A percentile compares a stretch with the other conserved stretches of the same genome.
phyloP scores from a whole-genome alignment of 805 yeast genomes.

The Kuraishia hungarica region DNA sequence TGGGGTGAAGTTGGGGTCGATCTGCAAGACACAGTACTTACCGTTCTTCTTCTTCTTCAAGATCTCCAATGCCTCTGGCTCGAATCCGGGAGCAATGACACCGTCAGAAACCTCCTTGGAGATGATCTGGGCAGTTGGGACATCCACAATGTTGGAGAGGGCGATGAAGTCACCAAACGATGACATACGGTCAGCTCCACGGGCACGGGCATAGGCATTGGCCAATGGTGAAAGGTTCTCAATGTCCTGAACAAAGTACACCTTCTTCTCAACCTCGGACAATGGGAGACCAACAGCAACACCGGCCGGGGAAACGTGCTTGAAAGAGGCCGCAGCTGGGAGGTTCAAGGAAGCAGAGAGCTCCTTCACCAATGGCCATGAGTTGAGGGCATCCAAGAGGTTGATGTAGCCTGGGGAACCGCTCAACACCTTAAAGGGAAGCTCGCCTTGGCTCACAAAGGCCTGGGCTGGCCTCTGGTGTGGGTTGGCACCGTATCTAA shows the following conservation, averaged over 20 bases:
- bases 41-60: slow-evolving; percentile 93
- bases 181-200: slow-evolving; percentile 99
- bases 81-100: slow-evolving; percentile 96
- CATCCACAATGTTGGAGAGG: slow-evolving; percentile 89
- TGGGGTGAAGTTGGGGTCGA: slow-evolving; percentile 91
- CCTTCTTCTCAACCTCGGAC: slow-evolving; percentile 83
- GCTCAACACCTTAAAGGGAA: slow-evolving; percentile 87
- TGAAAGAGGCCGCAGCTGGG: slow-evolving; percentile 98
- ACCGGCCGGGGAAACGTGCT: slow-evolving; percentile 99
- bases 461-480: slow-evolving; percentile 99
- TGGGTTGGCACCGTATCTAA: slow-evolving; percentile 98
- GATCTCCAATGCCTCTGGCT: slow-evolving; percentile 84
- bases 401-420: slow-evolving; percentile 99
- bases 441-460: slow-evolving; percentile 72
- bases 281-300: slow-evolving; percentile 96
- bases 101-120: slow-evolving; percentile 98
- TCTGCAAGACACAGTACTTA: slow-evolving; percentile 92
- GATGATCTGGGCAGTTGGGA: slow-evolving; percentile 93
- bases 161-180: slow-evolving; percentile 99
- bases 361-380: slow-evolving; percentile 98
- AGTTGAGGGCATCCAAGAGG: slow-evolving; percentile 90
- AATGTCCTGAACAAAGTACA: slow-evolving; percentile 91
- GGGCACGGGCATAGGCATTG: slow-evolving; percentile 96
- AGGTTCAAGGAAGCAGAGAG: slow-evolving; percentile 86
- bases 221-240: slow-evolving; percentile 95